These are phyloP conservation scores for Penicillium capsulatum DNA, from an alignment of 2,329 filamentous ascomycete species.

Conservation along the genomic window DNA sequence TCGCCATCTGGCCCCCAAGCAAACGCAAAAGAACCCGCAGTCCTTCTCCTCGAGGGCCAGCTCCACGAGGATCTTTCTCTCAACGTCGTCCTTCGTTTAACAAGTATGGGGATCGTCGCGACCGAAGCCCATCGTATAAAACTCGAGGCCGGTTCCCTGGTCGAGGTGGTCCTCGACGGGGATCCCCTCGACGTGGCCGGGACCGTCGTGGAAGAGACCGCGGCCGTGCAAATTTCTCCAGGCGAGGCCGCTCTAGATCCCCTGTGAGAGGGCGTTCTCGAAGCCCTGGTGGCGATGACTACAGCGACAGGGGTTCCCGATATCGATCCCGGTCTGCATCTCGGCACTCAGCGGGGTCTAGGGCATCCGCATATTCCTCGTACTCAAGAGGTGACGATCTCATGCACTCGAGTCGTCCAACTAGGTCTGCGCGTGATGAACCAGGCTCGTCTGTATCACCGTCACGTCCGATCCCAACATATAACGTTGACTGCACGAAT, in stretches of 20 bases:
- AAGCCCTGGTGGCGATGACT: slow-evolving; percentile 26
- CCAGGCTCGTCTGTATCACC: slow-evolving; percentile 33
- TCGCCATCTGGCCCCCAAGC: slow-evolving; percentile 29
- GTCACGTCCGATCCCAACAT: slow-evolving; percentile 30
- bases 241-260: slow-evolving; percentile 31
- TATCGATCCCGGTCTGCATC: slow-evolving; percentile 36
- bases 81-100: slow-evolving; percentile 27
- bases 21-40: slow-evolving; percentile 43
- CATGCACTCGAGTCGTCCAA: slow-evolving; percentile 29
- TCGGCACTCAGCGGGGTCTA: slow-evolving; percentile 33
- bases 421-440: slow-evolving; percentile 28
- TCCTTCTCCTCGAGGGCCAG: slow-evolving; percentile 33
- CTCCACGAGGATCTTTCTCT: slow-evolving; percentile 10
- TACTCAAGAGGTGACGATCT: slow-evolving; percentile 19
- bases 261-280: slow-evolving; percentile 29
- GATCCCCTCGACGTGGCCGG: slow-evolving; percentile 34
- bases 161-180: slow-evolving; percentile 31
- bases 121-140: slow-evolving; percentile 35
- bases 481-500: slow-evolving; percentile 30
- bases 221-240: slow-evolving; percentile 26
- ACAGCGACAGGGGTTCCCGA: slow-evolving; percentile 25
- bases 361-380: slow-evolving; percentile 27
- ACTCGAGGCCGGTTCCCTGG: slow-evolving; percentile 34
- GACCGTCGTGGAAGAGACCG: slow-evolving; percentile 31
- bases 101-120: slow-evolving; percentile 35